Conservation (phyloP, 495 filamentous ascomycete species). For the Xylaria flabelliformis region DNA sequence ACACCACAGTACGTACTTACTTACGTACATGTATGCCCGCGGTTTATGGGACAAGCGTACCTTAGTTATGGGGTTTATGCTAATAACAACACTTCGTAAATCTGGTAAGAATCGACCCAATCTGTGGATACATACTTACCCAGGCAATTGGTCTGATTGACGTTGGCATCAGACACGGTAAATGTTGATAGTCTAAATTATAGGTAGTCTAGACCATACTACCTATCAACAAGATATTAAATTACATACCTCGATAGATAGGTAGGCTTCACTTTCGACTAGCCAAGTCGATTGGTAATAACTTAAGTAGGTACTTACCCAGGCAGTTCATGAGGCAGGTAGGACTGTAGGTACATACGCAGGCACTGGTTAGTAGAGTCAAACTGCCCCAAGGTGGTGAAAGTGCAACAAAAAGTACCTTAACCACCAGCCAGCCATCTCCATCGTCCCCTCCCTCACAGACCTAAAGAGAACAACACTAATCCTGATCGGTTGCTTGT, state of each 20-base stretch:
- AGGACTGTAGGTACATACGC: no score
- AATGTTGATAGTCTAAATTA: no score
- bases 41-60: background rate
- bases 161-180: background rate
- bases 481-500: constrained; percentile 7
- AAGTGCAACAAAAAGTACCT: background rate
- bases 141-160: background rate
- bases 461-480: background rate
- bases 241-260: no score
- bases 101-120: background rate
- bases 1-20: background rate
- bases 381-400: background rate
- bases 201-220: no score
- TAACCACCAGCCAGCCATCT: background rate
- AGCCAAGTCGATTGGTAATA: background rate
- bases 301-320: background rate
- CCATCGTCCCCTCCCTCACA: background rate
- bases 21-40: no score
- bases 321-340: background rate
- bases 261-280: no score
- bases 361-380: no score
- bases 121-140: no score
- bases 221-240: no score
- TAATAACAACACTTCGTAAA: background rate
- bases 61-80: background rate